Evolutionary conservation across 805 yeast genomes (phyloP).

Genomic region (Hanseniaspora vineae): DNA sequence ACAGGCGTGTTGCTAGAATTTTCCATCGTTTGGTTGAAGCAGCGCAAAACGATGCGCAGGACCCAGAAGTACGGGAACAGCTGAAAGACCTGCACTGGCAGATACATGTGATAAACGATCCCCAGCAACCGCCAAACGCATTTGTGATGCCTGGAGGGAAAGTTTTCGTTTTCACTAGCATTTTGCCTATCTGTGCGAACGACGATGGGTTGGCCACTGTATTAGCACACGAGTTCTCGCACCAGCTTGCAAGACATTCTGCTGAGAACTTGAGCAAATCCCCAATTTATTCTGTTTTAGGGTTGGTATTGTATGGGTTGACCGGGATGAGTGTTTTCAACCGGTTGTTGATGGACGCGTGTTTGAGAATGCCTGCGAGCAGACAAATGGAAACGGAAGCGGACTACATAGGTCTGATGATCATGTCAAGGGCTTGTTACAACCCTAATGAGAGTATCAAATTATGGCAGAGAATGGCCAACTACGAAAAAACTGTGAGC

Average conservation of each 20-base stretch:
- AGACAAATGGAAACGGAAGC: conserved; percentile 95
- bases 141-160: conserved; percentile 94
- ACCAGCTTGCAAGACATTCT: conserved; percentile 85
- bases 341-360: conserved; percentile 38
- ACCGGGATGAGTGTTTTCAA: conserved; percentile 47
- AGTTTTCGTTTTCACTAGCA: conserved; percentile 75
- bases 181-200: conserved; percentile 62
- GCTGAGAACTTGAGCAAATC: conserved; percentile 69
- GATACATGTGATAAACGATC: conserved; percentile 64
- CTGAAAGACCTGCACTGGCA: conserved; percentile 43
- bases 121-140: conserved; percentile 81
- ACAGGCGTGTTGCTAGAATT: conserved; percentile 41
- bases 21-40: conserved; percentile 54
- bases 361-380: conserved; percentile 70
- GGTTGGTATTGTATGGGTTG: conserved; percentile 40
- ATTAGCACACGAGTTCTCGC: conserved; percentile 84
- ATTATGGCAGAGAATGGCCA: conserved; percentile 76
- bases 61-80: conserved; percentile 20
- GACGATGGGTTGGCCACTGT: conserved; percentile 96
- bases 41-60: conserved; percentile 29
- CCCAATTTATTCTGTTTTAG: conserved; percentile 52
- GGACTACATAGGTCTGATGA: conserved; percentile 83
- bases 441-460: conserved; percentile 60
- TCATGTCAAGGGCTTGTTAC: conserved; percentile 85
- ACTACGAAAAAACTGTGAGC: conserved; percentile 27